Base-by-base conservation (phyloP, 805 yeast genomes). In the Lipomyces kockii region DNA sequence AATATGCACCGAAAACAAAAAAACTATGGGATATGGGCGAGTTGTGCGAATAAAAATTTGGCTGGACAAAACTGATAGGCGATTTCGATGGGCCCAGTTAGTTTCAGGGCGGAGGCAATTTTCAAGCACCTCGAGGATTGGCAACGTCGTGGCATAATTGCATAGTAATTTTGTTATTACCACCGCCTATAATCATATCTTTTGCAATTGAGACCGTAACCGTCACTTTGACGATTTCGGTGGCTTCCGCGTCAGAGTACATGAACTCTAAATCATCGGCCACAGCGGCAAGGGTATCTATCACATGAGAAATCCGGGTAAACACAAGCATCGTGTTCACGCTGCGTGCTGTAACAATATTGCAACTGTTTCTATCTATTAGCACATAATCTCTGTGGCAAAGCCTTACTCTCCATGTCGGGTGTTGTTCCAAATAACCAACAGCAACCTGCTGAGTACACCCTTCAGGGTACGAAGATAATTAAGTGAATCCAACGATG, bases 381-480 rank as follows among this genome's bases (percentile, higher is more conserved):
- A 3, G 49, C 49, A n/a, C 20, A 17, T 1, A 43, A 43, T 43
- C 22, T 43, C 49, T 17, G 22, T 17, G 22, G 5, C 20, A 17
- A 12, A 8, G 49, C 49, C 20, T 12, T 25, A 25, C 9, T 8
- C n/a, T 20, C 17, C 17, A 56, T 56, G 59, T 56, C 59, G 12
- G 59, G 59, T 4, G 59, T 34, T 20, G 39, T 29, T 25, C 22
- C 43, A 32, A 56, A n/a, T 56, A 20, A 0, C 20, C 55, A 43
- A 22, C 37, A 39, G 35, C 74, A 53, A 60, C 62, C 71, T 46
- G 66, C 69, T 53, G 79, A 76, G 69, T 77, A 78, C 75, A 75
- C 80, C 58, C 75, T 78, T 60, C 80, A 80, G 39, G 77, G 77
- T 76, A 66, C 54, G 74, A 68, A 53, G 9, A 17, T 35, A 20